Base-by-base conservation (phyloP, 2,329 filamentous ascomycete genomes). In the Aspergillus sp. region DNA sequence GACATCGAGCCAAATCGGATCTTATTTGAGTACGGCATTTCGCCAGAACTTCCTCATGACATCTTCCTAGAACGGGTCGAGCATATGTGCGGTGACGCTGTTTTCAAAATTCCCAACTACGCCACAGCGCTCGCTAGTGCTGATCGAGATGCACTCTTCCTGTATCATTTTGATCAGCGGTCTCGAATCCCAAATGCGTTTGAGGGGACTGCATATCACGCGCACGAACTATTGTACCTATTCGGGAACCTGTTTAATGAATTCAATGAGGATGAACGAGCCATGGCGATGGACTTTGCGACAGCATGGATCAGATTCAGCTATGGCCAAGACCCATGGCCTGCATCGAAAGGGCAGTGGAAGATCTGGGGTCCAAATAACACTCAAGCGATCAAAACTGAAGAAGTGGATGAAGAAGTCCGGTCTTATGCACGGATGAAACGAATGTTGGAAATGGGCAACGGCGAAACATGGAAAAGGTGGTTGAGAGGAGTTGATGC, bases 31-130 rank as follows among this genome's bases (percentile, higher is more conserved):
- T 60, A 61, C 39, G 50, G 34, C 3, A 58, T 61, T 19, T 29
- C 31, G 1, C 33, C 33, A 6, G 40, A 38, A 5, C 26, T 54
- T 2, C n/a, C 47, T 3, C 50, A 44, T 1, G 36, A 47, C 2
- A 36, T 40, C 2, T 33, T 59, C 1, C 36, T 54, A 5, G 19
- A 31, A 13, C 44, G 51, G 10, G 45, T 58, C 1, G 56, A 60
- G 36, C 47, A 60, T 33, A 58, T 61, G 53, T 54, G 48, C 26
- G 54, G 57, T 8, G 57, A 61, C 40, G 51, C 43, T 1, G 37
- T 56, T 10, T 61, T 60, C 45, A 59, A 57, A 10, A 49, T 60
- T 4, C 54, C 50, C 2, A 60, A 61, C 11, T 59, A 55, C 10
- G 40, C 47, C 0, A 44, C 52, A 4, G 27, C 47, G 5, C 38